Base-by-base conservation (phyloP, 1,139 yeast species). In the Candida sp. region DNA sequence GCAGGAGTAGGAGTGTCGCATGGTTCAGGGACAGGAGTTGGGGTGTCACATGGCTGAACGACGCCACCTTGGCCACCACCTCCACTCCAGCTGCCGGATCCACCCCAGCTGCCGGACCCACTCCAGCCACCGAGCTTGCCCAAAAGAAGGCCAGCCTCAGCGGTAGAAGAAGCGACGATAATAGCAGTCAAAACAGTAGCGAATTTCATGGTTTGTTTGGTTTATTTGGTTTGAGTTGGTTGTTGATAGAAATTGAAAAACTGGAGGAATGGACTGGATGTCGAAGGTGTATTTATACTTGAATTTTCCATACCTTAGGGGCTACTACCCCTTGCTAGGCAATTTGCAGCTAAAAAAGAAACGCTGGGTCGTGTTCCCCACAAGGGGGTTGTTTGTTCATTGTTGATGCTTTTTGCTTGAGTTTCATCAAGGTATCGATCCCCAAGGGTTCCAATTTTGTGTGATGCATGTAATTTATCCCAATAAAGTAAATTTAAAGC, bases 1-100 rank as follows among this genome's bases (percentile, higher is more conserved):
- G n/a, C n/a, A n/a, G 46, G 34, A 33, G 39, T 26, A 31, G 44
- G 44, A 30, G 44, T 42, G 23, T 42, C 46, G 34, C 46, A 42
- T 23, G 46, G 39, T n/a, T n/a, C n/a, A n/a, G n/a, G n/a, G n/a
- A n/a, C n/a, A n/a, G n/a, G n/a, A n/a, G n/a, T n/a, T n/a, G n/a
- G n/a, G n/a, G n/a, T n/a, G n/a, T n/a, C n/a, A 42, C 38, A 4
- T 9, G 45, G 22, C 8, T n/a, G 22, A 42, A 37, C n/a, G 11
- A 37, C 40, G 25, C 40, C 40, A 7, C 40, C 40, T 23, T 37
- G 22, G 9, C 40, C 38, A 17, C 25, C 41, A 4, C 41, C n/a
- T 17, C 17, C 40, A 4, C 40, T n/a, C n/a, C 41, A 7, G 25
- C 25, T 37, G 9, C 40, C 38, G 7, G 38, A 27, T 3, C 41